Conservation (phyloP, 2,329 filamentous ascomycete species). For the Penicillium freii region DNA sequence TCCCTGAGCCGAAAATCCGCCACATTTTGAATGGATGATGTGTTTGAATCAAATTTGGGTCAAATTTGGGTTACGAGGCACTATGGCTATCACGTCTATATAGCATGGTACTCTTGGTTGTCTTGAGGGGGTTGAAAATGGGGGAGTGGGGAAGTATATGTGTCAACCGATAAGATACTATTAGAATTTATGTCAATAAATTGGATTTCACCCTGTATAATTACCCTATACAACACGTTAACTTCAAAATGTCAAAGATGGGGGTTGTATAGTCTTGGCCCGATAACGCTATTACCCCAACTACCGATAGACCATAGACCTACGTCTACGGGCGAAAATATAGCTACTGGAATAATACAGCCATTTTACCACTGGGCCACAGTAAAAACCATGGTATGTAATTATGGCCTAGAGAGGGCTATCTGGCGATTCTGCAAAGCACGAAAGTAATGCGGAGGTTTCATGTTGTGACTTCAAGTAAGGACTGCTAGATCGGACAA, state of each 20-base stretch:
- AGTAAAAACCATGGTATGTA: too few relatives aligned
- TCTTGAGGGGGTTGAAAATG: not conserved
- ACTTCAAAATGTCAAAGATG: slow-evolving; percentile 9
- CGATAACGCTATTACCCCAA: not conserved
- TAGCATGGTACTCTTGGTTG: not conserved
- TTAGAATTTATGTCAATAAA: too few relatives aligned
- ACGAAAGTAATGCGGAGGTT: not conserved
- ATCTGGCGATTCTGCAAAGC: not conserved
- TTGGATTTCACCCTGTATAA: not conserved
- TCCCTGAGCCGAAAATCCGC: slow-evolving; percentile 5
- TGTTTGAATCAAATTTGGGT: not conserved
- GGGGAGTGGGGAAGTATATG: not conserved
- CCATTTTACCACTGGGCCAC: too few relatives aligned
- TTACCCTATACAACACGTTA: too few relatives aligned
- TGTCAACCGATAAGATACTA: not conserved
- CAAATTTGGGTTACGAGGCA: not conserved
- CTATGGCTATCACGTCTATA: not conserved
- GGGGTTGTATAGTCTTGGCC: not conserved
- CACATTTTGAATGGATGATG: slow-evolving; percentile 13
- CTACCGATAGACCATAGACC: too few relatives aligned
- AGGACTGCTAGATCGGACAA: not conserved
- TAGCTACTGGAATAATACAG: too few relatives aligned
- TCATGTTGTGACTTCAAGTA: not conserved
- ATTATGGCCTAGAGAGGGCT: too few relatives aligned
- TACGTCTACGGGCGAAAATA: too few relatives aligned